Conservation (phyloP, 257 asterid genomes). For the Przewalskia tangutica region DNA sequence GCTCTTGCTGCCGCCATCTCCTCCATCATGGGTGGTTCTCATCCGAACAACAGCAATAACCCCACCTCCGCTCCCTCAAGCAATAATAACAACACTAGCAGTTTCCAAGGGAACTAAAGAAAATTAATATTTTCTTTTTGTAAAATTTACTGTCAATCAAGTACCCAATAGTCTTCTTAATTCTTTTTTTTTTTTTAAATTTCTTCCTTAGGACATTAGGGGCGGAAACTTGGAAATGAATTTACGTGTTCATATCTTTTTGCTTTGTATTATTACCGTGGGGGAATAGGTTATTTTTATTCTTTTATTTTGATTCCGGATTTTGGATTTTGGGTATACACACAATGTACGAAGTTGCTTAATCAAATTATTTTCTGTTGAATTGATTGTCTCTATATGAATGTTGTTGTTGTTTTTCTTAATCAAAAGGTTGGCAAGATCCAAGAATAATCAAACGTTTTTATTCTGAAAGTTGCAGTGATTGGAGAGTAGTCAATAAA, state of each 20-base stretch:
- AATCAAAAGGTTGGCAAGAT: background rate
- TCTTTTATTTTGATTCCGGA: conserved; percentile 1
- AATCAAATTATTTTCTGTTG: background rate
- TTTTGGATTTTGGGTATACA: background rate
- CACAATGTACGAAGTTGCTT: background rate
- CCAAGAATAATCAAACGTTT: conserved; percentile 1
- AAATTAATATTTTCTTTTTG: background rate
- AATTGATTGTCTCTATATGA: background rate
- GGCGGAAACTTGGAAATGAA: background rate
- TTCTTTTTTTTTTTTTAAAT: background rate
- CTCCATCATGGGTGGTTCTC: conserved; percentile 63
- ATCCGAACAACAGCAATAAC: conserved; percentile 16
- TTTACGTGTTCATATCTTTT: background rate
- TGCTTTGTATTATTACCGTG: background rate
- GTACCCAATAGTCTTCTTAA: background rate
- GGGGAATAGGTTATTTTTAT: background rate
- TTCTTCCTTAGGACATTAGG: background rate
- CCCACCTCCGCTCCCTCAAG: conserved; percentile 14
- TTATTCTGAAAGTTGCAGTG: conserved; percentile 5
- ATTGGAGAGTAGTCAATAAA: conserved; percentile 39
- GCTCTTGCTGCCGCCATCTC: conserved; percentile 86
- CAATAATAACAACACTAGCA: conserved; percentile 17
- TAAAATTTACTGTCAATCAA: background rate
- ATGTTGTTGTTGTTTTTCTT: conserved; percentile 29
- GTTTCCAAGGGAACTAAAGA: conserved; percentile 33